A percentile compares a stretch with the other conserved stretches of the same genome.
phyloP scores from a whole-genome alignment of 768 basidiomycete genomes.

The Suillus sp. region DNA sequence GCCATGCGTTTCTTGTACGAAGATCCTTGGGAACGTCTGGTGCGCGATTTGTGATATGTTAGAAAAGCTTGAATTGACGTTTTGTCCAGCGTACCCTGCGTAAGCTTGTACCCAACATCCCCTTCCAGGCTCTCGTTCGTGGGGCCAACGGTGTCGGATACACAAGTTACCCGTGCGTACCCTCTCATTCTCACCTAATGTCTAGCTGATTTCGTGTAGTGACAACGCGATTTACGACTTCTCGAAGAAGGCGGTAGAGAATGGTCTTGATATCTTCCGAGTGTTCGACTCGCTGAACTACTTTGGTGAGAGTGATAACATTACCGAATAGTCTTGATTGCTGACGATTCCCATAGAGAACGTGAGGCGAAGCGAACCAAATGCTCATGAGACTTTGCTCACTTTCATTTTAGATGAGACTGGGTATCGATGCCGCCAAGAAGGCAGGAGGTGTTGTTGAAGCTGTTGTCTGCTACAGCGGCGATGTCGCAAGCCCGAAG shows the following conservation, averaged over 20 bases:
- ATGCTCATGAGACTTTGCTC: slow-evolving; percentile 13
- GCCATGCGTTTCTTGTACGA: slow-evolving; percentile 99
- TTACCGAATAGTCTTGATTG: neutral
- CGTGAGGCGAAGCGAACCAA: slow-evolving; percentile 41
- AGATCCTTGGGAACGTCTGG: slow-evolving; percentile 98
- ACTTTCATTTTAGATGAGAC: slow-evolving; percentile 68
- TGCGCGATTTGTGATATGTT: slow-evolving; percentile 37
- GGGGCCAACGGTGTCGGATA: slow-evolving; percentile 99
- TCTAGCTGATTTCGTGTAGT: slow-evolving; percentile 39
- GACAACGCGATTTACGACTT: slow-evolving; percentile 99
- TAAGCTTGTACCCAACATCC: slow-evolving; percentile 97
- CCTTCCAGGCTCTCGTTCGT: slow-evolving; percentile 96
- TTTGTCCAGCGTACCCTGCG: slow-evolving; percentile 75
- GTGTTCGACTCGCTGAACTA: slow-evolving; percentile 99
- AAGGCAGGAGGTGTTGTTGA: slow-evolving; percentile 99
- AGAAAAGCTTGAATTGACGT: slow-evolving; percentile 17
- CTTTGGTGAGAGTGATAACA: slow-evolving; percentile 65
- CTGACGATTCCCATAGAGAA: slow-evolving; percentile 54
- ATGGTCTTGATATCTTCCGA: slow-evolving; percentile 98
- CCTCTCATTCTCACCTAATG: neutral
- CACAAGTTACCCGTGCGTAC: slow-evolving; percentile 90
- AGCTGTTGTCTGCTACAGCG: slow-evolving; percentile 97
- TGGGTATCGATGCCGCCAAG: slow-evolving; percentile 99
- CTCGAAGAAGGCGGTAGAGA: slow-evolving; percentile 99
- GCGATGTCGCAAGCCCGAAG: slow-evolving; percentile 92